phyloP scores from a whole-genome alignment of 192 early-diverging fungal genomes.

The Backusella luteola region DNA sequence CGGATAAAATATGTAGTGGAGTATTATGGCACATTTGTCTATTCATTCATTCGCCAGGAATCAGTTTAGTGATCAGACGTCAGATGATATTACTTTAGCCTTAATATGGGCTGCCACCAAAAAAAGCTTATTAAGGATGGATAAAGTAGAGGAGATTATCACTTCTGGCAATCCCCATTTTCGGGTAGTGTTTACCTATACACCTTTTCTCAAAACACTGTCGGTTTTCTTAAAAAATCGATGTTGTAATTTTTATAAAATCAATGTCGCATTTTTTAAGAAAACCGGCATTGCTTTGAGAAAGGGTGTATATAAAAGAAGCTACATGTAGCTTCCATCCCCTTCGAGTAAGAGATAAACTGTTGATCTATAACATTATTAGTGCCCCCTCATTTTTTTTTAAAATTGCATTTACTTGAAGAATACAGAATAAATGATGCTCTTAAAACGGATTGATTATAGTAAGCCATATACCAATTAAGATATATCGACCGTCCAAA shows the following conservation, averaged over 20 bases:
- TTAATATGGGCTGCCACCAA: background rate
- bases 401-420: background rate
- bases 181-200: background rate
- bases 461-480: background rate
- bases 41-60: background rate
- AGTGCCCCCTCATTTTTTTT: background rate
- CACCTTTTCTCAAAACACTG: no score
- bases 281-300: no score
- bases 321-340: background rate
- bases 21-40: background rate
- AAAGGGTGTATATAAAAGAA: background rate
- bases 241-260: no score
- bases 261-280: no score
- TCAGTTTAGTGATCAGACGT: background rate
- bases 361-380: no score
- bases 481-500: background rate
- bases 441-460: background rate
- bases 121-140: background rate
- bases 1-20: background rate
- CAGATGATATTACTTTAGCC: background rate
- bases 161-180: background rate
- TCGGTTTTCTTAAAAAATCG: no score
- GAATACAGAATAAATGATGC: background rate
- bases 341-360: background rate
- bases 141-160: background rate